phyloP scores from a whole-genome alignment of 2,329 filamentous ascomycete species.

The Aspergillus niger region DNA sequence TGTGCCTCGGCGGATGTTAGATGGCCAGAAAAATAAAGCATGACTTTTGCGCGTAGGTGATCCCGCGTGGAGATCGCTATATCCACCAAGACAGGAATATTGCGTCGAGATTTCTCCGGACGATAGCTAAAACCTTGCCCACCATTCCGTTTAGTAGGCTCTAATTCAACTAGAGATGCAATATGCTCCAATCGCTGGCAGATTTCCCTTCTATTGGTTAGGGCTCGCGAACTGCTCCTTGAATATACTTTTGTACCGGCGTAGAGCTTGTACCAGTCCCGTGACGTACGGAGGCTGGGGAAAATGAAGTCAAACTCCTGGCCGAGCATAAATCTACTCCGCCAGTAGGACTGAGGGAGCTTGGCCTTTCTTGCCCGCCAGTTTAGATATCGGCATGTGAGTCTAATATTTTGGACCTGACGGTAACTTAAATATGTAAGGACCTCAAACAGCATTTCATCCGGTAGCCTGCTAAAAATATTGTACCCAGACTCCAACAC shows the following conservation, averaged over 20 bases:
- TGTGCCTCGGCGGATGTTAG: neutral
- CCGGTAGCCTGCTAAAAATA: conserved; percentile 1
- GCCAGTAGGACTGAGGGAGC: conserved; percentile 20
- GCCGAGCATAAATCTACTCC: conserved; percentile 14
- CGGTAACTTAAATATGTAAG: conserved; percentile 11
- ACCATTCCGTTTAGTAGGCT: neutral
- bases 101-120: neutral
- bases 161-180: conserved; percentile 14
- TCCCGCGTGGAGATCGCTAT: neutral
- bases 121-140: neutral
- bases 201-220: conserved; percentile 18
- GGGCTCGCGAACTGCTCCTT: neutral
- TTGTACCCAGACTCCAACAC: too few species aligned
- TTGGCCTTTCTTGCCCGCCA: neutral
- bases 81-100: neutral
- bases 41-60: neutral
- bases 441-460: conserved; percentile 7
- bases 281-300: neutral
- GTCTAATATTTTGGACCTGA: neutral
- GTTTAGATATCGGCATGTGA: conserved; percentile 7
- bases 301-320: conserved; percentile 20
- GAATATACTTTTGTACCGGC: neutral
- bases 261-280: conserved; percentile 17
- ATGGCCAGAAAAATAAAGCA: conserved; percentile 2
- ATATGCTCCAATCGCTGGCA: conserved; percentile 15